Conservation (phyloP, 257 asterid species). For the Nicotiana attenuata region DNA sequence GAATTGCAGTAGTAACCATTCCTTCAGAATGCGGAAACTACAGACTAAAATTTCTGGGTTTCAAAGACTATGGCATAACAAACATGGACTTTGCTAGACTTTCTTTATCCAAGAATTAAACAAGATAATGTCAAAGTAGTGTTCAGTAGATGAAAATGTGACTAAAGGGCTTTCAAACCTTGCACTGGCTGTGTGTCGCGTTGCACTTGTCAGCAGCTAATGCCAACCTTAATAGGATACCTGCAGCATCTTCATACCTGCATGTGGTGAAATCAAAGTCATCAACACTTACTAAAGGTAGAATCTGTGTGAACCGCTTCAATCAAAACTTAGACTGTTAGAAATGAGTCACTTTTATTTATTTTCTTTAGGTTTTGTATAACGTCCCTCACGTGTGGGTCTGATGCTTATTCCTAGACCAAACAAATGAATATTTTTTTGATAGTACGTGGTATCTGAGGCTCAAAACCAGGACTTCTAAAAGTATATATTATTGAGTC, state of each 20-base stretch:
- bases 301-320: background rate
- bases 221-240: conserved; percentile 60
- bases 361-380: background rate
- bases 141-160: background rate
- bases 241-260: conserved; percentile 92
- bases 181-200: conserved; percentile 94
- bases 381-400: background rate
- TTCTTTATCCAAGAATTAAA: background rate
- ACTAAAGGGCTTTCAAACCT: conserved; percentile 43
- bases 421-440: background rate
- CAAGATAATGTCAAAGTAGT: background rate
- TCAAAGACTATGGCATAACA: background rate
- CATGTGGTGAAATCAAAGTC: conserved; percentile 20
- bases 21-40: background rate
- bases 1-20: background rate
- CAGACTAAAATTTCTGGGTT: background rate
- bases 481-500: background rate
- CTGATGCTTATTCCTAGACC: background rate
- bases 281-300: background rate
- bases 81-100: background rate
- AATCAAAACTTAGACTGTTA: background rate
- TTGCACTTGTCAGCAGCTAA: conserved; percentile 84
- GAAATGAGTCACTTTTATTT: background rate
- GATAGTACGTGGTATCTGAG: background rate
- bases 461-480: background rate